These are phyloP conservation scores for Metschnikowia noctiluminum DNA, from an alignment of 805 yeast species.

Conservation along the genomic window DNA sequence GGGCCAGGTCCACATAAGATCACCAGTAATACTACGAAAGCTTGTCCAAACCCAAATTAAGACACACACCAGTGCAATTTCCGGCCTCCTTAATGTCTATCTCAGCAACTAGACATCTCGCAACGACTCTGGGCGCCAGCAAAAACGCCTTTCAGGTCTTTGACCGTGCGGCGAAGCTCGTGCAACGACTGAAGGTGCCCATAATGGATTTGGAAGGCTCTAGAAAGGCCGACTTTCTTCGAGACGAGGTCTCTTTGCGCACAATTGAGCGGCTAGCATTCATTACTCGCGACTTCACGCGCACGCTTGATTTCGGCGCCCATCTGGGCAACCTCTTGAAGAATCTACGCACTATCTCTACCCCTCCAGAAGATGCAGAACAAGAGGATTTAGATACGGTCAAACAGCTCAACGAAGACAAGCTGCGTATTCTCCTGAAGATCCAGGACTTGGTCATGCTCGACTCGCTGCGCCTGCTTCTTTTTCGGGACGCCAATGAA, in stretches of 20 bases:
- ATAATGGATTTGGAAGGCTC: conserved; percentile 40
- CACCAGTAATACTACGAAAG: no score
- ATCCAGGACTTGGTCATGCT: conserved; percentile 59
- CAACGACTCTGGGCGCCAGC: conserved; percentile 11
- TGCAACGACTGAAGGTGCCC: conserved; percentile 59
- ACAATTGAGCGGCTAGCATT: conserved; percentile 75
- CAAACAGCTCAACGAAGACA: conserved; percentile 49
- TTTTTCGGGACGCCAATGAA: conserved; percentile 48
- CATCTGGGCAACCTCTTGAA: conserved; percentile 63
- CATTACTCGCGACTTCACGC: conserved; percentile 59
- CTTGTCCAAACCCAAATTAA: no score
- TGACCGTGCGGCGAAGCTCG: conserved; percentile 56
- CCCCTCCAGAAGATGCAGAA: conserved; percentile 22
- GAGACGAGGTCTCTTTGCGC: conserved; percentile 69
- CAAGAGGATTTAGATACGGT: conserved; percentile 36
- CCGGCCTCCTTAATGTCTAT: background rate
- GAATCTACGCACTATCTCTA: conserved; percentile 30
- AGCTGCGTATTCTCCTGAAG: conserved; percentile 48
- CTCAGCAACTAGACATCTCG: conserved; percentile 3
- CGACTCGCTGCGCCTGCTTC: conserved; percentile 55
- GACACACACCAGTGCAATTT: no score
- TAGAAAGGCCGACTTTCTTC: conserved; percentile 63
- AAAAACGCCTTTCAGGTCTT: conserved; percentile 43
- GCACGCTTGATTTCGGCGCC: conserved; percentile 69
- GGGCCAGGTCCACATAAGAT: no score